A percentile compares a stretch with the other conserved stretches of the same genome.
These are phyloP conservation scores for Emydomyces testavorans DNA, from an alignment of 2,329 filamentous ascomycete species.

Conservation along the genomic window DNA sequence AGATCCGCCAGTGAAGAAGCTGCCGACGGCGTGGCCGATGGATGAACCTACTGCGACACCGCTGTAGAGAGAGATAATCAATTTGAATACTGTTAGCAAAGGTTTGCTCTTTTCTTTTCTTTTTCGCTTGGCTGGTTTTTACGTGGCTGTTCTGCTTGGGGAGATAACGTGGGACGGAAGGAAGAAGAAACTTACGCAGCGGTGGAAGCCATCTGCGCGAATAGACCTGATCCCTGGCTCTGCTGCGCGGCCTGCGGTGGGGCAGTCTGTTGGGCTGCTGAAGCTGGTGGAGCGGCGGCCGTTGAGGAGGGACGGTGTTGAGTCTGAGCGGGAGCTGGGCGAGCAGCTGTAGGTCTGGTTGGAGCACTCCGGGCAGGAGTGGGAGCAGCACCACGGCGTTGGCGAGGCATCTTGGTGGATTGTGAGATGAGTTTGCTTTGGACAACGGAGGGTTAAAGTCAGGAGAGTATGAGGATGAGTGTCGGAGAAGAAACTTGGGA, in stretches of 20 bases:
- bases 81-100: slow-evolving; percentile 15
- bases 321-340: slow-evolving; percentile 44
- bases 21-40: slow-evolving; percentile 87
- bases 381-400: slow-evolving; percentile 53
- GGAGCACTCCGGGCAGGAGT: slow-evolving; percentile 47
- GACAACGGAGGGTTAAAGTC: no score
- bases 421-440: slow-evolving; percentile 8
- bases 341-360: slow-evolving; percentile 52
- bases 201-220: slow-evolving; percentile 94
- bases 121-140: no score
- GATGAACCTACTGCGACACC: slow-evolving; percentile 94
- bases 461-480: neutral
- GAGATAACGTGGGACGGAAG: neutral
- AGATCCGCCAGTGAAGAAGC: slow-evolving; percentile 68
- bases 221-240: slow-evolving; percentile 65
- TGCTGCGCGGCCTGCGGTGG: slow-evolving; percentile 29
- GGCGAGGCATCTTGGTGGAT: slow-evolving; percentile 57
- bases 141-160: no score
- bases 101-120: neutral
- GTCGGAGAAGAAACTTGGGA: neutral
- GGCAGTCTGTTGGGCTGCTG: slow-evolving; percentile 24
- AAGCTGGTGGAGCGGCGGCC: slow-evolving; percentile 47
- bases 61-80: slow-evolving; percentile 41
- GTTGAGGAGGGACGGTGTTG: slow-evolving; percentile 60
- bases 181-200: slow-evolving; percentile 63